A percentile compares a stretch with the other conserved stretches of the same genome.
These are phyloP conservation scores for Penicillium bovifimosum DNA, from an alignment of 495 filamentous ascomycete species.

Conservation along the genomic window DNA sequence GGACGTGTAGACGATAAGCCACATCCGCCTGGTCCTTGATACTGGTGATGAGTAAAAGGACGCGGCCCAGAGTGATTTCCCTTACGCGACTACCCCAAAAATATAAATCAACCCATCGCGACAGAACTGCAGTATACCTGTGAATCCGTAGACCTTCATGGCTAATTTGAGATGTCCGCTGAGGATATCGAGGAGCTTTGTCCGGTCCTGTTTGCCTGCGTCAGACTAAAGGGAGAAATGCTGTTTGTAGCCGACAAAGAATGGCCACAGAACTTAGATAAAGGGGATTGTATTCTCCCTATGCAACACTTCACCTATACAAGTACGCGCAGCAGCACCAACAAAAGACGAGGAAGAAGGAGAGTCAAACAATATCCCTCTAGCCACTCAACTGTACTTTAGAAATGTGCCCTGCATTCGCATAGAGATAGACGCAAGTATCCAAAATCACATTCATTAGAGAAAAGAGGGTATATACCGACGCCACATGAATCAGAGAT, in stretches of 20 bases:
- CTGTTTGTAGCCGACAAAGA: not conserved
- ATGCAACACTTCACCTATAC: not conserved
- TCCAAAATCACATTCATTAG: slow-evolving; percentile 2
- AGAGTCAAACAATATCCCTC: no score
- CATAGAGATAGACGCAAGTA: not conserved
- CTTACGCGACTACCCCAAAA: slow-evolving; percentile 23
- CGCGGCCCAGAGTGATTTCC: slow-evolving; percentile 11
- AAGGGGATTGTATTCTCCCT: not conserved
- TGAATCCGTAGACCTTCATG: not conserved
- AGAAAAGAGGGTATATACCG: slow-evolving; percentile 8
- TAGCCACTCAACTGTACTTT: no score
- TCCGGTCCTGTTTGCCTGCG: not conserved
- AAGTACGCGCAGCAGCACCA: no score
- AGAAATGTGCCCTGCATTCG: no score
- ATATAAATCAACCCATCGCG: slow-evolving; percentile 19
- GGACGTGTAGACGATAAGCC: slow-evolving; percentile 22
- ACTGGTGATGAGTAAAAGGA: not conserved
- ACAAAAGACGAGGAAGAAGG: no score
- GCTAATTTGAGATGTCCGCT: not conserved
- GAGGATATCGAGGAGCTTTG: not conserved
- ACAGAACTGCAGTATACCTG: slow-evolving; percentile 7
- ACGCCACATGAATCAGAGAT: slow-evolving; percentile 5
- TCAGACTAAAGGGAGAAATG: not conserved
- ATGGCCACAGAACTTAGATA: not conserved
- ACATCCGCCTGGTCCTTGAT: slow-evolving; percentile 6